Conservation (phyloP, 2,329 filamentous ascomycete species). For the Emydomyces testavorans region DNA sequence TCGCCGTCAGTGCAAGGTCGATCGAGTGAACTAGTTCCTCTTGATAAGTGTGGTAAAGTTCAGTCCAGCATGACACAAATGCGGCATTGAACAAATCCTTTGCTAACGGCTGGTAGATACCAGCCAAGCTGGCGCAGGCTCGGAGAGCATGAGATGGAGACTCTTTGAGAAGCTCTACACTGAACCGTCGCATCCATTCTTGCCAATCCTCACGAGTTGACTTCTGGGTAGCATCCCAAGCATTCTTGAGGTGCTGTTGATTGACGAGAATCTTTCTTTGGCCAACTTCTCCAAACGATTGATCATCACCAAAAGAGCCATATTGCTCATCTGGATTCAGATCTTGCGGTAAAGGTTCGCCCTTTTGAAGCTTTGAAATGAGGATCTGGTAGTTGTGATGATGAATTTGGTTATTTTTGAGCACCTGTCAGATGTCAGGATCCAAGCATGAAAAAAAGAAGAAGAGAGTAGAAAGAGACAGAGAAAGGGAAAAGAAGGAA, state of each 20-base stretch:
- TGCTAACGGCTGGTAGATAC: slow-evolving; percentile 80
- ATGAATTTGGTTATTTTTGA: slow-evolving; percentile 67
- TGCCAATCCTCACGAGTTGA: slow-evolving; percentile 98
- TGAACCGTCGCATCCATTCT: slow-evolving; percentile 95
- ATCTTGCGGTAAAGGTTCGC: slow-evolving; percentile 88
- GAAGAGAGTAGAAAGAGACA: no score
- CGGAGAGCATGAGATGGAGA: slow-evolving; percentile 91
- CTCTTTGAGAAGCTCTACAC: slow-evolving; percentile 85
- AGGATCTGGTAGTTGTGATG: slow-evolving; percentile 88
- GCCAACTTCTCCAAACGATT: slow-evolving; percentile 67
- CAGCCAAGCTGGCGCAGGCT: slow-evolving; percentile 83
- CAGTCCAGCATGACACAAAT: slow-evolving; percentile 98
- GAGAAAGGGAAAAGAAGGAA: no score
- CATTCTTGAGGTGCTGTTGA: slow-evolving; percentile 88
- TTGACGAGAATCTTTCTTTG: slow-evolving; percentile 96
- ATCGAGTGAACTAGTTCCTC: slow-evolving; percentile 94
- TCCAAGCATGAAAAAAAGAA: background rate
- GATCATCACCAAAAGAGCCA: slow-evolving; percentile 64
- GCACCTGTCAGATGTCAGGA: slow-evolving; percentile 29
- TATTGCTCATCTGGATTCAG: slow-evolving; percentile 78
- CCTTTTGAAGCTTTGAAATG: slow-evolving; percentile 84
- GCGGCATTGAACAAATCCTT: slow-evolving; percentile 96
- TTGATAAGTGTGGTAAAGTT: slow-evolving; percentile 92
- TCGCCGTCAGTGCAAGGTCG: slow-evolving; percentile 86
- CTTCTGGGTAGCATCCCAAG: slow-evolving; percentile 94